A percentile compares a stretch with the other conserved stretches of the same genome.
Evolutionary conservation across 768 basidiomycete genomes (phyloP).

Genomic region (Suillus sp.): DNA sequence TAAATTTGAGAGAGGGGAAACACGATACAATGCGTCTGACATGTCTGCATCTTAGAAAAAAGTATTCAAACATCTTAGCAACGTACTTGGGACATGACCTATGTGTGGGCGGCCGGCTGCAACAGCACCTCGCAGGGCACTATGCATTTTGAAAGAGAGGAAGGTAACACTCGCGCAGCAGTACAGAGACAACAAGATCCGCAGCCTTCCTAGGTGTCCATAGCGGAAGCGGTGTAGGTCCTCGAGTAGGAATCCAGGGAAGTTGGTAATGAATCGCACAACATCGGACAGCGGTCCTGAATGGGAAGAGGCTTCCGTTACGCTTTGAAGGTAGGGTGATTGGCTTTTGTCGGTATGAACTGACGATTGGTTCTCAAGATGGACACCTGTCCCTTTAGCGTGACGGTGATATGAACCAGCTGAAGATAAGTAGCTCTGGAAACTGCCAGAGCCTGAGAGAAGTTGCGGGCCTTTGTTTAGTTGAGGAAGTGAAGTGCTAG

Average conservation of each 20-base stretch:
- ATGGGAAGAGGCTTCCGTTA: slow-evolving; percentile 15
- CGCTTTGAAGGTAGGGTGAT: slow-evolving; percentile 7
- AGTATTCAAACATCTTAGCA: not conserved
- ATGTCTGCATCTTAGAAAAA: not conserved
- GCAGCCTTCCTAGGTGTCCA: slow-evolving; percentile 31
- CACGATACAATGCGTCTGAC: not conserved
- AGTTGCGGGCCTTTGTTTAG: not conserved
- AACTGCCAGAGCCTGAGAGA: slow-evolving; percentile 39
- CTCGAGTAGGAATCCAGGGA: slow-evolving; percentile 26
- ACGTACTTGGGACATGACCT: not conserved
- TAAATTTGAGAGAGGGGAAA: slow-evolving; percentile 31
- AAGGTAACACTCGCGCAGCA: slow-evolving; percentile 44
- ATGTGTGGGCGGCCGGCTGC: not conserved
- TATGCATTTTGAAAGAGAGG: slow-evolving; percentile 34
- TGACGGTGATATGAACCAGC: slow-evolving; percentile 44
- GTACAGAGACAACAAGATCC: slow-evolving; percentile 40
- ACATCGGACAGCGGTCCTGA: slow-evolving; percentile 28
- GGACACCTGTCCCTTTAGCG: slow-evolving; percentile 25
- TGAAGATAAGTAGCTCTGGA: slow-evolving; percentile 48
- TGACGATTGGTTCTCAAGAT: slow-evolving; percentile 6
- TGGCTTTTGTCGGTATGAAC: slow-evolving; percentile 13
- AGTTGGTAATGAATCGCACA: slow-evolving; percentile 29
- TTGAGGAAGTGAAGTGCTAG: slow-evolving; percentile 2
- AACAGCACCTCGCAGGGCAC: slow-evolving; percentile 14
- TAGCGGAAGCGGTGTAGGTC: slow-evolving; percentile 27